Conservation (phyloP, 2,329 filamentous ascomycete genomes). For the Hymenoscyphus occultus region DNA sequence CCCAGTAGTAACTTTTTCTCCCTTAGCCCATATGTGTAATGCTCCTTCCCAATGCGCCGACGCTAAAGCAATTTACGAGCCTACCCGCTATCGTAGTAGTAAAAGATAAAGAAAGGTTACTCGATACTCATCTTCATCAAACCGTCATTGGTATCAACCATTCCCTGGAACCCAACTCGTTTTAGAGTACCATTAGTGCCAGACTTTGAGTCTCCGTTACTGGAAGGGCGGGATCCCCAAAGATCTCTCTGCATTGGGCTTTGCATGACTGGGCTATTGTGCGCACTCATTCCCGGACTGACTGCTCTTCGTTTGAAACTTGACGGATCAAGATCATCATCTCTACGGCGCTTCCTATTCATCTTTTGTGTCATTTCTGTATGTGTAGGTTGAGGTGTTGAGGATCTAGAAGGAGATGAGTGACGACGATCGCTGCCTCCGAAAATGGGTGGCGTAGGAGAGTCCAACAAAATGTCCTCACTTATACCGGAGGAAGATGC, state of each 20-base stretch:
- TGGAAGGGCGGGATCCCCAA: conserved; percentile 68
- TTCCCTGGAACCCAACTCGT: conserved; percentile 80
- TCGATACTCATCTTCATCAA: conserved; percentile 98
- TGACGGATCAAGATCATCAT: conserved; percentile 85
- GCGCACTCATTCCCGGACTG: conserved; percentile 84
- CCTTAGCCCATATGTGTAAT: neutral
- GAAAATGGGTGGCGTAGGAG: conserved; percentile 32
- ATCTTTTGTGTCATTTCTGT: conserved; percentile 76
- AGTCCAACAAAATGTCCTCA: conserved; percentile 57
- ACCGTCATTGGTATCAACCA: conserved; percentile 93
- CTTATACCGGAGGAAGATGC: conserved; percentile 60
- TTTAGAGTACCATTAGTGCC: conserved; percentile 46
- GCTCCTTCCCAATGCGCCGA: neutral
- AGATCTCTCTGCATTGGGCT: conserved; percentile 74
- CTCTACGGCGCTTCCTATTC: conserved; percentile 77
- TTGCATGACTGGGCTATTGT: conserved; percentile 85
- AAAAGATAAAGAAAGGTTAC: conserved; percentile 39
- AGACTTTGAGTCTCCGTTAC: conserved; percentile 49
- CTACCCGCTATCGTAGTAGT: neutral
- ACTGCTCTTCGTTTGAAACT: conserved; percentile 91
- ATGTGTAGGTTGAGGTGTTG: conserved; percentile 52
- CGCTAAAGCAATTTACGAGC: neutral
- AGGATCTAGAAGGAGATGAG: conserved; percentile 34
- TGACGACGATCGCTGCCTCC: conserved; percentile 21
- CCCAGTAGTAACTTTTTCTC: neutral